phyloP scores from a whole-genome alignment of 2,329 filamentous ascomycete genomes.

The Penicillium concentricum region DNA sequence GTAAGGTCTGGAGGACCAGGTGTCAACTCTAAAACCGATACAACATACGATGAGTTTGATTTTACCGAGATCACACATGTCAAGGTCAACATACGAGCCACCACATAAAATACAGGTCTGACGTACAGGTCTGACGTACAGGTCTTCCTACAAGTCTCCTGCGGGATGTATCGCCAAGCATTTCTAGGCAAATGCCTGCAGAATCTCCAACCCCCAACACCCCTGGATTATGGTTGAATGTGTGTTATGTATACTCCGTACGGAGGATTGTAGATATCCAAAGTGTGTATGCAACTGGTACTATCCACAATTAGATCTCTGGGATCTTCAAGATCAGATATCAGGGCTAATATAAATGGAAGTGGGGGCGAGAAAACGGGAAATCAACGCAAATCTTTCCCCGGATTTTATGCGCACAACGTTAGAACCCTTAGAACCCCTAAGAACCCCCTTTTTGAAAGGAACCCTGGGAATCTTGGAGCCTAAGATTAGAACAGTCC shows the following conservation, averaged over 20 bases:
- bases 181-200: not conserved
- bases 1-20: not conserved
- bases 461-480: not conserved
- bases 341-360: not conserved
- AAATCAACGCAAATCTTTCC: not conserved
- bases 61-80: not conserved
- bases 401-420: conserved; percentile 1
- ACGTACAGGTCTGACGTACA: not conserved
- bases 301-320: not conserved
- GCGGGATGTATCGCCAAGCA: conserved; percentile 3
- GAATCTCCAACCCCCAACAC: not conserved
- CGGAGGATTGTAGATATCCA: not conserved
- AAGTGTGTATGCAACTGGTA: too few relatives aligned
- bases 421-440: too few relatives aligned
- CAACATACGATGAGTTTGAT: not conserved
- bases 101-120: not conserved
- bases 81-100: not conserved
- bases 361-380: not conserved
- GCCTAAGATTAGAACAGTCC: not conserved
- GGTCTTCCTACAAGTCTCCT: not conserved
- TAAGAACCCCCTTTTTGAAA: not conserved
- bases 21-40: not conserved
- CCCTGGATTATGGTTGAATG: not conserved
- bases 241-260: too few relatives aligned
- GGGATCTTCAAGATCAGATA: not conserved